Percentiles rank a stretch among this genome's conserved stretches.
phyloP scores from a whole-genome alignment of 192 early-diverging fungal species.

The Oehlia diaphana region DNA sequence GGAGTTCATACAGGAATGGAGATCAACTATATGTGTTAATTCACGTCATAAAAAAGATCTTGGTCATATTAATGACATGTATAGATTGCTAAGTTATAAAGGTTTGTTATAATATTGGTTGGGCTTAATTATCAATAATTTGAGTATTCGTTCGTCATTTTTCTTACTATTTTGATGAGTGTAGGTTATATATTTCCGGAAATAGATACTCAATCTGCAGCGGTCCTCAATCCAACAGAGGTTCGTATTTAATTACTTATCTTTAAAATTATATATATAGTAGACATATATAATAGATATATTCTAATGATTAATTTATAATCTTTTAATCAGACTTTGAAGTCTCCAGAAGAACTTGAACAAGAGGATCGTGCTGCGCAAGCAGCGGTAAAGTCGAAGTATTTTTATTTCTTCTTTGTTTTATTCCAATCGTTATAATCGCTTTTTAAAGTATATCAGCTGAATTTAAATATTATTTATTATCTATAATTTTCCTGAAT shows the following conservation, averaged over 20 bases:
- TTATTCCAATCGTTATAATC: not conserved
- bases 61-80: conserved; percentile 94
- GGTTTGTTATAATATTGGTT: conserved; percentile 44
- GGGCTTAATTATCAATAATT: not conserved
- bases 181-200: conserved; percentile 77
- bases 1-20: conserved; percentile 95
- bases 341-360: conserved; percentile 93
- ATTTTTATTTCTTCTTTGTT: conserved; percentile 17
- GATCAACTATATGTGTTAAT: conserved; percentile 77
- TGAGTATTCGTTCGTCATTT: conserved; percentile 16
- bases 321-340: conserved; percentile 58
- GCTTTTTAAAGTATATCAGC: not conserved
- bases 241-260: conserved; percentile 31
- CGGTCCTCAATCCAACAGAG: conserved; percentile 61
- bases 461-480: not conserved
- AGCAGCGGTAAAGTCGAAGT: conserved; percentile 62
- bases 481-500: not conserved
- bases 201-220: conserved; percentile 56
- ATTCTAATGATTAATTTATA: conserved; percentile 9
- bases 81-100: conserved; percentile 83
- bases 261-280: too few relatives aligned
- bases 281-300: conserved; percentile 25
- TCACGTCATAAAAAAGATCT: conserved; percentile 95
- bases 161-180: not conserved
- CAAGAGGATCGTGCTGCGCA: conserved; percentile 87